Evolutionary conservation across 345 rosid genomes (phyloP).

Genomic region (Citrus maxima): DNA sequence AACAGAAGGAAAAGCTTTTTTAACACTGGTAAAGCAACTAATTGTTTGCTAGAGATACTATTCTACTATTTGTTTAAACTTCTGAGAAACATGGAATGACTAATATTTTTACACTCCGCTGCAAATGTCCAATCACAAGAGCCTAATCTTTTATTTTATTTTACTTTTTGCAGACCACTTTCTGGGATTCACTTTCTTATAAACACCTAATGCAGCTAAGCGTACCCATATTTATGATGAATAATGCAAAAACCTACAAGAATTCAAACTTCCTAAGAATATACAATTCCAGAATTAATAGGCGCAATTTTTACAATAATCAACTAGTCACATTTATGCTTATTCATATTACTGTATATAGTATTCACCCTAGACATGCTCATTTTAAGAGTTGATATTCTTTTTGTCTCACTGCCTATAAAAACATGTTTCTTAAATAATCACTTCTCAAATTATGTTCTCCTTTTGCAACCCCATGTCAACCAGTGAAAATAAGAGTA

Average conservation of each 20-base stretch:
- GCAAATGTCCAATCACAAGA: background rate
- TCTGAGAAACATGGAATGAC: background rate
- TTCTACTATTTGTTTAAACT: background rate
- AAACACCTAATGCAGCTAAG: background rate
- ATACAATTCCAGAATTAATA: background rate
- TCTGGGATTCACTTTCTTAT: background rate
- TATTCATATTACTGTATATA: background rate
- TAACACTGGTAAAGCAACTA: background rate
- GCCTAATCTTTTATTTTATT: background rate
- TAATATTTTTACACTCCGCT: background rate
- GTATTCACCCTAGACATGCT: background rate
- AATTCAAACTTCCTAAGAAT: background rate
- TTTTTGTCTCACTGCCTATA: background rate
- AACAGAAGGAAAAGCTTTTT: background rate
- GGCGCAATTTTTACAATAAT: background rate
- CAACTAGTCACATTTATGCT: background rate
- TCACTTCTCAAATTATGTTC: background rate
- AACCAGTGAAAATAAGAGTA: background rate
- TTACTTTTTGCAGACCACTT: background rate
- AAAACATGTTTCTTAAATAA: background rate
- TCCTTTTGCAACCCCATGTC: background rate
- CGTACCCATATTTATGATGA: background rate
- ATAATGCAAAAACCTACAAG: background rate
- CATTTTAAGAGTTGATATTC: background rate
- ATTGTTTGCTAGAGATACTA: background rate